Conservation (phyloP, 306 rosid species). For the Prunus persica region DNA sequence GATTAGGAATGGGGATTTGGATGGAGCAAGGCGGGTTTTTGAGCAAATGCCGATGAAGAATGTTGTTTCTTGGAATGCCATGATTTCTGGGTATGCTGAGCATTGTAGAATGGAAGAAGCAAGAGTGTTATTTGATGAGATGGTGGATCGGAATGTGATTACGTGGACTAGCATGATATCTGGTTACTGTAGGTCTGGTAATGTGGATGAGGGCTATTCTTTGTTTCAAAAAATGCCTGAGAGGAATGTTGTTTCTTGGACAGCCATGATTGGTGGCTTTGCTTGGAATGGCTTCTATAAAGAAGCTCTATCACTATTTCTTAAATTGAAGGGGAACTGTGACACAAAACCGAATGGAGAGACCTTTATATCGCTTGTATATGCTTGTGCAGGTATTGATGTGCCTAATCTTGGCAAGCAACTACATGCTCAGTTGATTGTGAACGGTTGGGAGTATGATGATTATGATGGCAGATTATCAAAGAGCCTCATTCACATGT, state of each 20-base stretch:
- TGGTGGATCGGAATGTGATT: constrained; percentile 55
- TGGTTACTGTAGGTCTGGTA: constrained; percentile 62
- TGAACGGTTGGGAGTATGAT: constrained; percentile 37
- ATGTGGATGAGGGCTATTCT: constrained; percentile 48
- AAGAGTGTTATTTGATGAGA: constrained; percentile 51
- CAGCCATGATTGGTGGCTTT: constrained; percentile 81
- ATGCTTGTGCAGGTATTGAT: constrained; percentile 65
- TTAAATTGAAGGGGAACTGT: constrained; percentile 29
- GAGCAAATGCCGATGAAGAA: constrained; percentile 37
- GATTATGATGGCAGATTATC: constrained; percentile 62
- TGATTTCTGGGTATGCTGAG: constrained; percentile 62
- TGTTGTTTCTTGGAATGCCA: constrained; percentile 58
- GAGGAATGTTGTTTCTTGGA: constrained; percentile 74
- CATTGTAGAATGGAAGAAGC: constrained; percentile 59
- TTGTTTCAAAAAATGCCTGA: constrained; percentile 56
- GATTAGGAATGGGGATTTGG: constrained; percentile 51
- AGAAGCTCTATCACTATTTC: constrained; percentile 59
- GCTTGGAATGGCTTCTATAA: constrained; percentile 57
- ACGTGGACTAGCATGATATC: constrained; percentile 75
- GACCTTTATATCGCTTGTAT: constrained; percentile 67
- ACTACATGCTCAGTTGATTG: constrained; percentile 58
- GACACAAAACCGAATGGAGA: constrained; percentile 46
- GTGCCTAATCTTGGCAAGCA: constrained; percentile 56
- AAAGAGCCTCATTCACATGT: constrained; percentile 71
- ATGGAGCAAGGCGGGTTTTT: constrained; percentile 53